These are phyloP conservation scores for Kluyveromyces aestuarii DNA, from an alignment of 805 yeast species.

Conservation along the genomic window DNA sequence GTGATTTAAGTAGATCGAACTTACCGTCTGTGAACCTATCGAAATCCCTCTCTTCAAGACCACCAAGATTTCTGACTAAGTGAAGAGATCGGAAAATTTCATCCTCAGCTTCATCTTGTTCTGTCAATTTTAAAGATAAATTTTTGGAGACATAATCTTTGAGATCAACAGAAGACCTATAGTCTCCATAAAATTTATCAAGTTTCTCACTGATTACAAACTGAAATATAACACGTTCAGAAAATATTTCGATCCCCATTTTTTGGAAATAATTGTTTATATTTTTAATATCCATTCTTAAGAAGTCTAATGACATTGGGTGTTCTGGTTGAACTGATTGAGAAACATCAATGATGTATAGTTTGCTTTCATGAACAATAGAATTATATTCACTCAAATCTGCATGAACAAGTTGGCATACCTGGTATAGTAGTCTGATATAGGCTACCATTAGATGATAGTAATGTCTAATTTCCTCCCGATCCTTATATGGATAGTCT, in stretches of 20 bases:
- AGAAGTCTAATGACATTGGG: conserved; percentile 89
- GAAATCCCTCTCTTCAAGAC: conserved; percentile 85
- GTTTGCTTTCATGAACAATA: conserved; percentile 66
- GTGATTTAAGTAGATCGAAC: conserved; percentile 63
- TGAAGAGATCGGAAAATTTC: conserved; percentile 79
- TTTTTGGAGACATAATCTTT: conserved; percentile 31
- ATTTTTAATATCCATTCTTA: conserved; percentile 96
- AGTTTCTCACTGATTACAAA: conserved; percentile 52
- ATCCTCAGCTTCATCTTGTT: conserved; percentile 59
- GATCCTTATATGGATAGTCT: conserved; percentile 68
- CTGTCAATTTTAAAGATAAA: conserved; percentile 47
- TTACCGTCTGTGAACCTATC: conserved; percentile 71
- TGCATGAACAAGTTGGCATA: conserved; percentile 89
- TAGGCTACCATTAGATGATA: conserved; percentile 75
- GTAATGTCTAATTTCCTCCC: conserved; percentile 54
- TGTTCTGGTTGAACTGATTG: conserved; percentile 98
- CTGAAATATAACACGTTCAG: conserved; percentile 75
- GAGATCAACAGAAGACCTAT: conserved; percentile 26
- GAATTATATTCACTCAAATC: conserved; percentile 93
- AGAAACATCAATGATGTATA: conserved; percentile 91
- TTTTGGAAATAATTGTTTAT: conserved; percentile 79
- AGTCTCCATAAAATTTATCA: conserved; percentile 32
- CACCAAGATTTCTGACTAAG: conserved; percentile 68
- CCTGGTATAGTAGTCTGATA: conserved; percentile 81
- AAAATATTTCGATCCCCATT: conserved; percentile 64